These are phyloP conservation scores for Neurospora tetrasperma DNA, from an alignment of 495 filamentous ascomycete genomes.

Conservation along the genomic window DNA sequence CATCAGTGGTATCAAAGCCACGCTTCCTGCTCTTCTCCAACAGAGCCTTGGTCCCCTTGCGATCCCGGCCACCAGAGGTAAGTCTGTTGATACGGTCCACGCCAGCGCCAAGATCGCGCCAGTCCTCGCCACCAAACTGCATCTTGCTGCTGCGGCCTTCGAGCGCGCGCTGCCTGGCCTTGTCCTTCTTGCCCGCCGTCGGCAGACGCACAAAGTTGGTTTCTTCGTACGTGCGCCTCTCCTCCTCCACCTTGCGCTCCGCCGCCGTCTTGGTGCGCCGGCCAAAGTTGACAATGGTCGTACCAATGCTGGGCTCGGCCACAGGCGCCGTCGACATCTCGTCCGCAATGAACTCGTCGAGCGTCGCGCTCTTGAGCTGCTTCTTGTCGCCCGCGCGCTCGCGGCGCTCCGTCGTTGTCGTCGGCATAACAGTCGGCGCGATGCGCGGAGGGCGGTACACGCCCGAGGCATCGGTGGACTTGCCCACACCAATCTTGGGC, in stretches of 20 bases:
- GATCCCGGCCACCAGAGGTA: constrained; percentile 48
- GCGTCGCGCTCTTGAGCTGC: constrained; percentile 56
- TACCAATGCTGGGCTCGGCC: constrained; percentile 74
- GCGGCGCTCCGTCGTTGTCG: constrained; percentile 37
- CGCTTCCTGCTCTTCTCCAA: constrained; percentile 78
- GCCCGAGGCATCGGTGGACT: constrained; percentile 36
- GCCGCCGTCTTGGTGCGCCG: constrained; percentile 60
- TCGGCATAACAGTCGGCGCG: constrained; percentile 60
- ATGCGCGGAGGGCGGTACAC: constrained; percentile 82
- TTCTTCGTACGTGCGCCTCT: constrained; percentile 73
- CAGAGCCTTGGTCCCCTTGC: constrained; percentile 44
- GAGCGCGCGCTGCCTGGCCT: constrained; percentile 37
- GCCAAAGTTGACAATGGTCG: constrained; percentile 63
- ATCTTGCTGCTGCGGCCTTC: constrained; percentile 32
- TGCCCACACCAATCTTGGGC: constrained; percentile 31
- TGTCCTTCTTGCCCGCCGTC: constrained; percentile 69
- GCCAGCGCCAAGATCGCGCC: constrained; percentile 66
- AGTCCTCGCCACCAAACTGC: constrained; percentile 77
- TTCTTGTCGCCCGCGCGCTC: constrained; percentile 43
- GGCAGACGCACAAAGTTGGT: constrained; percentile 76
- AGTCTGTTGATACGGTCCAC: constrained; percentile 65
- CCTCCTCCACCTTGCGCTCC: constrained; percentile 60
- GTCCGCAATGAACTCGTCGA: constrained; percentile 76
- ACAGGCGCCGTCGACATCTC: constrained; percentile 71
- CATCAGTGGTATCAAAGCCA: constrained; percentile 45